A percentile compares a stretch with the other conserved stretches of the same genome.
Conservation (phyloP, 164 flowering plant species). For the Sedum album region DNA sequence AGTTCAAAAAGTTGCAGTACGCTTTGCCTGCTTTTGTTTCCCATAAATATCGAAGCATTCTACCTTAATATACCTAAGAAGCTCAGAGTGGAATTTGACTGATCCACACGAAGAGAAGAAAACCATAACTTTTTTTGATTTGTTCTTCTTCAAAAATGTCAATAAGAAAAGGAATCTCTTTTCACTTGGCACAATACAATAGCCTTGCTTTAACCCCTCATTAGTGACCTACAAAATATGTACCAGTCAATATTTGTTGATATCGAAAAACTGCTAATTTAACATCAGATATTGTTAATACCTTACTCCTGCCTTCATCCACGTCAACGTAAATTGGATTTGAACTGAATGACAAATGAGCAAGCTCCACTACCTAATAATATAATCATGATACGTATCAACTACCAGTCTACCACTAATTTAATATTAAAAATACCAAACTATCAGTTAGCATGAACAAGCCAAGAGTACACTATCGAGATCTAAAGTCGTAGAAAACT, state of each 20-base stretch:
- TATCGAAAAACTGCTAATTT: not conserved
- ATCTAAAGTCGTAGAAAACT: constrained; percentile 7
- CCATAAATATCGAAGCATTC: constrained; percentile 92
- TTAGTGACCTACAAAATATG: constrained; percentile 63
- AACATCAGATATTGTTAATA: constrained; percentile 11
- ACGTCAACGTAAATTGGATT: constrained; percentile 80
- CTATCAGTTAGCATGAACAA: not conserved
- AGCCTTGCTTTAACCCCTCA: constrained; percentile 94
- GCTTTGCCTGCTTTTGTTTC: constrained; percentile 84
- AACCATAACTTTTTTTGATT: constrained; percentile 91
- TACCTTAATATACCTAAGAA: constrained; percentile 65
- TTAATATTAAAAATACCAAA: not conserved
- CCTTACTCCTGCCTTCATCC: constrained; percentile 87
- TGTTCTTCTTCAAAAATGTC: constrained; percentile 76
- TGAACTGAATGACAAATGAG: constrained; percentile 67
- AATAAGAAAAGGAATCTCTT: constrained; percentile 72
- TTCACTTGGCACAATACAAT: constrained; percentile 70
- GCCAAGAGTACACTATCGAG: not conserved
- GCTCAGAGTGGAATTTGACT: constrained; percentile 82
- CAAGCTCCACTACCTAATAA: constrained; percentile 89
- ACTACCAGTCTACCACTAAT: not conserved
- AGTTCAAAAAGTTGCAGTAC: constrained; percentile 89
- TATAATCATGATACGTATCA: not conserved
- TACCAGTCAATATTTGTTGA: not conserved
- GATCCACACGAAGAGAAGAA: constrained; percentile 97